These are phyloP conservation scores for Avena eriantha DNA, from an alignment of 176 grass and related monocot genomes.

Conservation along the genomic window DNA sequence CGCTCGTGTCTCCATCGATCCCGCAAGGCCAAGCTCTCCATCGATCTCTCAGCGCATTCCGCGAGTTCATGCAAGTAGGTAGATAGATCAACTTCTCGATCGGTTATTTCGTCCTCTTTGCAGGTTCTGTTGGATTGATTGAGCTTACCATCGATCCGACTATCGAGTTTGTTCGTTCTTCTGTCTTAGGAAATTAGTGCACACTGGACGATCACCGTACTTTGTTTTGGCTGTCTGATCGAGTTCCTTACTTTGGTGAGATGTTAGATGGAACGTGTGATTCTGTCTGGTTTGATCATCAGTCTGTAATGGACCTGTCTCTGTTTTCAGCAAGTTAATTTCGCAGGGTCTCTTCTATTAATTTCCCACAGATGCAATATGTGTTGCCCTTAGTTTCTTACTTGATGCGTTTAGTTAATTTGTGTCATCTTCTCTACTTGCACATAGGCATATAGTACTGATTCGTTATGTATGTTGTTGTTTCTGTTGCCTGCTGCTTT, in stretches of 20 bases:
- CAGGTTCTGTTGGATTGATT: too few relatives aligned
- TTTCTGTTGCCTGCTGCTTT: not conserved
- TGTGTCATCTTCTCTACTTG: not conserved
- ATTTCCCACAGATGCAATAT: not conserved
- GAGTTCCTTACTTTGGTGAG: not conserved
- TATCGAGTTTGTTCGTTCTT: not conserved
- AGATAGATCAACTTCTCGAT: not conserved
- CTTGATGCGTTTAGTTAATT: not conserved
- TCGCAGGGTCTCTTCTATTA: not conserved
- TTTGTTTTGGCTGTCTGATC: too few relatives aligned
- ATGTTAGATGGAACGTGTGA: not conserved
- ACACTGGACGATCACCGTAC: too few relatives aligned
- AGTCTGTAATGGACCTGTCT: not conserved
- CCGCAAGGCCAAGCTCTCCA: constrained; percentile 1
- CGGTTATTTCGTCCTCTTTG: not conserved
- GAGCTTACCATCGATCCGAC: too few relatives aligned
- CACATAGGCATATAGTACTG: not conserved
- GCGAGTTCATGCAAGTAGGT: not conserved
- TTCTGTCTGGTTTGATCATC: not conserved
- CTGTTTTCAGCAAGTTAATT: not conserved
- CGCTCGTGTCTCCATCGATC: not conserved
- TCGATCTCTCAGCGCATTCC: not conserved
- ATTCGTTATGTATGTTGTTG: not conserved
- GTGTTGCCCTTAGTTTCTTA: not conserved
- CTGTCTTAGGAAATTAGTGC: too few relatives aligned